Base-by-base conservation (phyloP, 2,329 filamentous ascomycete genomes). In the Arthrobotrys sinensis region DNA sequence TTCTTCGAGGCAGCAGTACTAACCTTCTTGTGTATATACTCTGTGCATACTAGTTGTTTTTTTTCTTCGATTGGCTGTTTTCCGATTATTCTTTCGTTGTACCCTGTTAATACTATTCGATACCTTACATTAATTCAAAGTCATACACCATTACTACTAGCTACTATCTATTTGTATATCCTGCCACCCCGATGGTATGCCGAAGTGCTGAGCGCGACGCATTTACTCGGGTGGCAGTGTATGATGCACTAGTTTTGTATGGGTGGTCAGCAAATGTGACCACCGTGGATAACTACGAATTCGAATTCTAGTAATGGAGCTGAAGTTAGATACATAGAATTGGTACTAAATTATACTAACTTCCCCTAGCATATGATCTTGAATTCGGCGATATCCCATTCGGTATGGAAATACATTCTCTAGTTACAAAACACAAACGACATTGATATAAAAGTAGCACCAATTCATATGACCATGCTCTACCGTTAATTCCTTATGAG, bases 1-100 rank as follows among this genome's bases (percentile, higher is more conserved):
- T 45, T 66, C 55, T 68, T 28, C 24, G 11, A 69, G 48, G 63
- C 64, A 70, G 69, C 69, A 45, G 24, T 71, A 79, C 48, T 70
- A 46, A 65, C 19, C 24, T 71, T 79, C 73, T 72, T 62, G 64
- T 71, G 77, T 71, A 70, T 65, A 64, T 79, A 66, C 63, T 77
- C 34, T 64, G 46, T 64, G 62, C 38, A 70, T 68, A 71, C 34
- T 24, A 45, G 19, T 53, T 32, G 28, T 53, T 55, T 46, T 24
- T 57, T 52, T 57, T 14, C 14, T 40, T 48, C 16, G 16, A 63
- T 68, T 63, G 28, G 34, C 4, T 63, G 48, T 66, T 24, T 36
- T 76, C 46, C 16, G 60, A 48, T 21, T 52, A 6, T 40, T 19
- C 16, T 65, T 38, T 55, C 46, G 10, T 65, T n/a, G 32, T 48